Evolutionary conservation across 306 rosid species (phyloP), one percentile per base, ranked within the genome.

Genomic region (barrel medic (Medicago truncatula)): DNA sequence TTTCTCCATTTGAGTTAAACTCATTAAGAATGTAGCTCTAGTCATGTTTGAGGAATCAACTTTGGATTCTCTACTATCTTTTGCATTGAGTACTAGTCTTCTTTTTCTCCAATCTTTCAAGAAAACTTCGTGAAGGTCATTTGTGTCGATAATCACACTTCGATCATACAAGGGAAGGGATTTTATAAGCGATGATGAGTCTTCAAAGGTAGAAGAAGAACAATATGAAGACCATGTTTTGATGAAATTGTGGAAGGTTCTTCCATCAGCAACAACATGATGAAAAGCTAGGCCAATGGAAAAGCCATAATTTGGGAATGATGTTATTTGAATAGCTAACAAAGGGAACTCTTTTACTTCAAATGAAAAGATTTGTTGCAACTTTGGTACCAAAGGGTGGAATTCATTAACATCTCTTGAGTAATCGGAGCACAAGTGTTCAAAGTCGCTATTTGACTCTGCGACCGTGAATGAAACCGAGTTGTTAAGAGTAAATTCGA

Each of bases 241-340:
- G 47, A 89, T 59, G 84, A 86, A 86, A 54, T 81, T 84, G 76
- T 79, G 67, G 47, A 89, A 81, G 20, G 93, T 89, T 63, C 93
- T 85, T 12, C 75, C 79, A 41, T 89, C 89, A 1, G 81, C 86
- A 14, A 75, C 70, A 36, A 81, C 82, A 3, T 83, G 62, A 11
- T 74, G 89, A 57, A 64, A 73, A 1, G 90, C 38, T 39, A 89
- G 31, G 70, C 89, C 88, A 9, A 89, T 68, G 59, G 82, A 83
- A 17, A 89, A 34, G 2, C 93, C 93, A 41, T 16, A 17, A 46
- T 71, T 74, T 13, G 89, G 85, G 77, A 89, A 86, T 5, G 67
- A 7, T 0, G 90, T 86, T 4, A 85, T 17, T 47, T 81, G 90
- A 67, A 85, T 59, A 9, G 86, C 80, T 3, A 86, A 25, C 85